A percentile compares a stretch with the other conserved stretches of the same genome.
Evolutionary conservation across 2,329 filamentous ascomycete genomes (phyloP).

Genomic region (Hansfordia pulvinata): DNA sequence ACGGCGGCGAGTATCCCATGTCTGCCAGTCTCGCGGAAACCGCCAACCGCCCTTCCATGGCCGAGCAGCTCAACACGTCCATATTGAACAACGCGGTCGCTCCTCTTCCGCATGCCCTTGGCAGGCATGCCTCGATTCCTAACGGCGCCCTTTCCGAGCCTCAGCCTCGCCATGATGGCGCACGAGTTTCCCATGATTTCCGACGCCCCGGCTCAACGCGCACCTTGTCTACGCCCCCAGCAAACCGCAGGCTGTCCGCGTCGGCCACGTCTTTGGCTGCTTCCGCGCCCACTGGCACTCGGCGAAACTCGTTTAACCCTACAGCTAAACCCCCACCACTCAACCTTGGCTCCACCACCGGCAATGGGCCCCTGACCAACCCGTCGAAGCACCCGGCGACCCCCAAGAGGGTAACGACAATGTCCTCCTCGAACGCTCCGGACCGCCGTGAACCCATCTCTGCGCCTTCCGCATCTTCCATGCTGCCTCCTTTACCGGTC

Average conservation of each 20-base stretch:
- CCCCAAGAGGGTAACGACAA: no score
- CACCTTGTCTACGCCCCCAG: conserved; percentile 40
- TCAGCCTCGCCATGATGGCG: no score
- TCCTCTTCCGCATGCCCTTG: neutral
- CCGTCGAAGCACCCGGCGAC: conserved; percentile 3
- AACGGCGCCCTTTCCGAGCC: neutral
- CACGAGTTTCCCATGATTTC: conserved; percentile 14
- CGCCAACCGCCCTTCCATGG: conserved; percentile 15
- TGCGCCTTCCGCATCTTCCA: conserved; percentile 26
- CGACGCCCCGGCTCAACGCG: conserved; percentile 21
- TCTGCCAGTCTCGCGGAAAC: conserved; percentile 23
- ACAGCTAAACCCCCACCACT: conserved; percentile 26
- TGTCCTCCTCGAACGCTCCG: no score
- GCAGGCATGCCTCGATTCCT: no score
- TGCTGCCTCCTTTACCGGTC: conserved; percentile 42
- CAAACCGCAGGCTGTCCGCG: conserved; percentile 23
- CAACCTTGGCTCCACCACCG: conserved; percentile 21
- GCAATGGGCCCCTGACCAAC: conserved; percentile 10
- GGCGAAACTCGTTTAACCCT: conserved; percentile 37
- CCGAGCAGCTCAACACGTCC: conserved; percentile 16
- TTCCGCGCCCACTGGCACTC: conserved; percentile 18
- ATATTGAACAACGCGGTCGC: neutral
- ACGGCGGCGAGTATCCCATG: conserved; percentile 19
- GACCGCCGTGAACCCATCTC: conserved; percentile 16
- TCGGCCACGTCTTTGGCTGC: conserved; percentile 16